A percentile compares a stretch with the other conserved stretches of the same genome.
phyloP scores from a whole-genome alignment of 1,284 basidiomycete species.

The Puccinia novopanici region DNA sequence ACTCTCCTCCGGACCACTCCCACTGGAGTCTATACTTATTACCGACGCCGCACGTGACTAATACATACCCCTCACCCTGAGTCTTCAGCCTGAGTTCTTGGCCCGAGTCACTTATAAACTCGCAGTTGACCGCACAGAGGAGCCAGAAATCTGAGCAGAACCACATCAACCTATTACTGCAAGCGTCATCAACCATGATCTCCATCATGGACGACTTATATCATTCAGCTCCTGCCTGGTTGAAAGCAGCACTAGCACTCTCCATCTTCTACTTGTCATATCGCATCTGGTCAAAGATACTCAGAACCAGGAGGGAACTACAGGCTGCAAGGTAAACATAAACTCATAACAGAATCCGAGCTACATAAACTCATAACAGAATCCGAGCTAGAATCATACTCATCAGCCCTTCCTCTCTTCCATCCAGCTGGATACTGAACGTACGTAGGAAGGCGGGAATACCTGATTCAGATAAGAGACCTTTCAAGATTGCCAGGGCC shows the following conservation, averaged over 20 bases:
- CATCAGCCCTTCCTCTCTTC: background rate
- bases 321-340: constrained; percentile 15
- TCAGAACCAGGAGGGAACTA: constrained; percentile 15
- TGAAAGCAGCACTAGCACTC: constrained; percentile 12
- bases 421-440: constrained; percentile 48
- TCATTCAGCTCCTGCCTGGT: constrained; percentile 23
- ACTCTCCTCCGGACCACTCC: too few relatives aligned
- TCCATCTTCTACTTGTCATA: constrained; percentile 23
- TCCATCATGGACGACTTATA: background rate
- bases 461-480: constrained; percentile 54
- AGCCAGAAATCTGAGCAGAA: too few relatives aligned
- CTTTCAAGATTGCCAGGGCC: constrained; percentile 53
- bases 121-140: too few relatives aligned
- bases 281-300: constrained; percentile 14
- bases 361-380: background rate
- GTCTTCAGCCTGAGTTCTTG: too few relatives aligned
- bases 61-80: too few relatives aligned
- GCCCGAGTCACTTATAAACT: too few relatives aligned
- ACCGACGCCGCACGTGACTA: too few relatives aligned
- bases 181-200: background rate
- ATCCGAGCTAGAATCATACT: background rate
- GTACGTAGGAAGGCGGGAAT: constrained; percentile 55
- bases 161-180: too few relatives aligned
- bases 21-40: too few relatives aligned
- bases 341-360: background rate